These are phyloP conservation scores for Clonostachys rosea DNA, from an alignment of 2,329 filamentous ascomycete species.

Conservation along the genomic window DNA sequence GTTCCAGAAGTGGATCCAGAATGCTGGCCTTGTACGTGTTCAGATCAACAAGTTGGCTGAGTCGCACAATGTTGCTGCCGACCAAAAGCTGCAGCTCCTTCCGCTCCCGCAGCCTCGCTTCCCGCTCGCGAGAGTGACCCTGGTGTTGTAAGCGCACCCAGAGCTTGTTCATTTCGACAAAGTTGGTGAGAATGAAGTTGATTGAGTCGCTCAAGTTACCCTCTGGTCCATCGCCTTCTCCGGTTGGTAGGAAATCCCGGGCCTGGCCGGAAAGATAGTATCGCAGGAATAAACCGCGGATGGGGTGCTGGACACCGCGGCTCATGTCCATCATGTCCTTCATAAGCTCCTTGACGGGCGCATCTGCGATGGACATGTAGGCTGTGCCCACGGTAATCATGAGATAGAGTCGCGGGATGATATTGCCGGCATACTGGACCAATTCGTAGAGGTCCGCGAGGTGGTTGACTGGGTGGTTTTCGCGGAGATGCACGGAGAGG, in stretches of 20 bases:
- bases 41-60: slow-evolving; percentile 93
- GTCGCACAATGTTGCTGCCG: slow-evolving; percentile 89
- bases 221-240: slow-evolving; percentile 83
- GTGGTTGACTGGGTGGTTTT: slow-evolving; percentile 97
- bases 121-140: slow-evolving; percentile 90
- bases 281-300: slow-evolving; percentile 88
- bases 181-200: slow-evolving; percentile 96
- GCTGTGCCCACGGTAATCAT: slow-evolving; percentile 99
- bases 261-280: slow-evolving; percentile 97
- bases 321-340: slow-evolving; percentile 99
- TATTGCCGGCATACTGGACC: slow-evolving; percentile 97
- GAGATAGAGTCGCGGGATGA: slow-evolving; percentile 90
- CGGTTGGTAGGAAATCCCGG: slow-evolving; percentile 78
- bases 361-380: slow-evolving; percentile 98
- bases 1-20: slow-evolving; percentile 82
- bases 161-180: slow-evolving; percentile 99
- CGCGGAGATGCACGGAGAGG: slow-evolving; percentile 91
- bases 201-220: slow-evolving; percentile 96
- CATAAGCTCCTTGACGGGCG: slow-evolving; percentile 99
- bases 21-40: slow-evolving; percentile 92
- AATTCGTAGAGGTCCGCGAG: slow-evolving; percentile 96
- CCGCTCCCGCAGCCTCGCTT: slow-evolving; percentile 88
- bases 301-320: slow-evolving; percentile 92
- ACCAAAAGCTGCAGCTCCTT: slow-evolving; percentile 94
- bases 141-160: slow-evolving; percentile 98